Percentiles rank a stretch among this genome's conserved stretches.
These are phyloP conservation scores for Ophiocordyceps camponoti-floridani DNA, from an alignment of 2,329 filamentous ascomycete genomes.

Conservation along the genomic window DNA sequence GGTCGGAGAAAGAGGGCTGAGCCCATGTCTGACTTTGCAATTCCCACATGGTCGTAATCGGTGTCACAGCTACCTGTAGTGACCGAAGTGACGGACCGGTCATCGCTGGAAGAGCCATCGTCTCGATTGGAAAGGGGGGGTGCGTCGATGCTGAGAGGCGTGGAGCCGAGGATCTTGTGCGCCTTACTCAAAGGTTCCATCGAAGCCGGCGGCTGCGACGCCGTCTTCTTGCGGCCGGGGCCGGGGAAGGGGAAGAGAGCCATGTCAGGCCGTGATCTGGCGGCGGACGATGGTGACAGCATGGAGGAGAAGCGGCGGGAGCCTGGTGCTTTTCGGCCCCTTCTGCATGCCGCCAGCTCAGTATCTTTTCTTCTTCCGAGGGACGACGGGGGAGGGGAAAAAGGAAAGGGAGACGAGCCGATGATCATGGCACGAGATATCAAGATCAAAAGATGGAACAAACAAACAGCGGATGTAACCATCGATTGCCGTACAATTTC, in stretches of 20 bases:
- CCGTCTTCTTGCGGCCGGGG: constrained; percentile 24
- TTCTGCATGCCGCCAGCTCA: no score
- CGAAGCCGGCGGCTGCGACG: constrained; percentile 7
- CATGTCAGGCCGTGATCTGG: constrained; percentile 7
- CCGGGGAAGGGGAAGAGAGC: constrained; percentile 30
- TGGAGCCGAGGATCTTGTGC: constrained; percentile 30
- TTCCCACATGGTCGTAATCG: constrained; percentile 6
- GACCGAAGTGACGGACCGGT: constrained; percentile 22
- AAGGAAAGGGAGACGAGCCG: no score
- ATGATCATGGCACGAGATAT: no score
- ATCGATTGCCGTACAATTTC: no score
- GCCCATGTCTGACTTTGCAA: constrained; percentile 15
- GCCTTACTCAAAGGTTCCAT: constrained; percentile 29
- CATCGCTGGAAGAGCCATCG: constrained; percentile 23
- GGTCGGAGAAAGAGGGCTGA: constrained; percentile 24
- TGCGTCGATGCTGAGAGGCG: constrained; percentile 24
- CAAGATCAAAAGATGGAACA: no score
- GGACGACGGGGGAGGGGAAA: no score
- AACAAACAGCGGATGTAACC: no score
- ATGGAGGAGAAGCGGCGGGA: not conserved
- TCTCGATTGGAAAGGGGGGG: constrained; percentile 21
- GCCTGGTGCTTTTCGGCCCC: not conserved
- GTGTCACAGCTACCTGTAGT: constrained; percentile 5
- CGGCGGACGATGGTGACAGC: not conserved
- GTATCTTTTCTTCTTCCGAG: no score